These are phyloP conservation scores for Tetradesmus obliquus DNA, from an alignment of 139 green algal genomes.

Conservation along the genomic window DNA sequence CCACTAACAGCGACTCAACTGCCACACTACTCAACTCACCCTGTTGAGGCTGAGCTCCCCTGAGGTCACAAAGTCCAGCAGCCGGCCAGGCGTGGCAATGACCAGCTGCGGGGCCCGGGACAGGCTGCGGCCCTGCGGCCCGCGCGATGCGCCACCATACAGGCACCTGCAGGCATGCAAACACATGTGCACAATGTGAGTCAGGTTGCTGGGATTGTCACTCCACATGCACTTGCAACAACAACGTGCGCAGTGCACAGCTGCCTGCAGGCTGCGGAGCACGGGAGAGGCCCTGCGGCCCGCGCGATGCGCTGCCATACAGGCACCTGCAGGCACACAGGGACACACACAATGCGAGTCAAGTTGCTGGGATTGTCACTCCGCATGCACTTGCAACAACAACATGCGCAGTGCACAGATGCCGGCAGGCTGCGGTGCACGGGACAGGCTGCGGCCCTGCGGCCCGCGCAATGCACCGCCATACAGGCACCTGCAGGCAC, in stretches of 20 bases:
- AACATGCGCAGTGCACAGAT: neutral
- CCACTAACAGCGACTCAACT: neutral
- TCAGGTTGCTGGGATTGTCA: too few species aligned
- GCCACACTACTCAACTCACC: neutral
- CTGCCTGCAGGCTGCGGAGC: constrained; percentile 43
- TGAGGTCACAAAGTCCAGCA: constrained; percentile 85
- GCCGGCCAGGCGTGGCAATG: constrained; percentile 88
- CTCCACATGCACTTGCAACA: too few species aligned
- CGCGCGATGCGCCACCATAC: constrained; percentile 84
- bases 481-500: neutral
- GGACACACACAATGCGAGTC: too few species aligned
- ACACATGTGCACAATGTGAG: too few species aligned
- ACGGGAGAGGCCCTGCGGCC: neutral
- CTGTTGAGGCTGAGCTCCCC: constrained; percentile 65
- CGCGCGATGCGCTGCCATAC: neutral
- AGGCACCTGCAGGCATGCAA: constrained; percentile 55
- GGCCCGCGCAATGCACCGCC: constrained; percentile 53
- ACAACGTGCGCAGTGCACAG: neutral
- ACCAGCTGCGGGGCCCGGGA: constrained; percentile 60
- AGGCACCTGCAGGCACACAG: neutral
- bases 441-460: constrained; percentile 50
- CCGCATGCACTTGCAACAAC: too few species aligned
- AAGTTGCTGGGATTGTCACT: too few species aligned
- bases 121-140: constrained; percentile 55
- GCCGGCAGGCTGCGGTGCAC: constrained; percentile 44